Evolutionary conservation across 495 filamentous ascomycete species (phyloP), one percentile per base, ranked within the genome.

Genomic region (Podospora australis): DNA sequence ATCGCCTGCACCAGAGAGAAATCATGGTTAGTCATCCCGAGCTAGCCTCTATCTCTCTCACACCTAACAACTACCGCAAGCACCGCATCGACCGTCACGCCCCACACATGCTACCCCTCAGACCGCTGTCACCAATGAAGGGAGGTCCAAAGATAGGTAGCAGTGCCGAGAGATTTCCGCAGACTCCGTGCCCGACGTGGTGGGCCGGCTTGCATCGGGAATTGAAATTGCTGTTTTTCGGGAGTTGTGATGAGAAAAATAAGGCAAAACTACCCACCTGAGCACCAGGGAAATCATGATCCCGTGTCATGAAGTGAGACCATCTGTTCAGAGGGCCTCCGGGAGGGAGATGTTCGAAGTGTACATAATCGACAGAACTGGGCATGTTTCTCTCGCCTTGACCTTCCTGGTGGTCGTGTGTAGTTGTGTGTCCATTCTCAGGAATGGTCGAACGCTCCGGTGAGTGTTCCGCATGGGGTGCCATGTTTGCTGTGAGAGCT

Each of bases 251-350:
- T 26, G 39, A 32, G 25, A 38, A n/a, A 41, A 34, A 10, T 19
- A 21, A 35, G 41, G 35, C 2, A 17, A 16, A 44, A 38, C 2
- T 8, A 36, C 71, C 24, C 62, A 88, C 88, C 78, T 92, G 86
- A 26, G 92, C 90, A 2, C 88, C 92, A 3, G 92, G 92, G 59
- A 86, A 98, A 59, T 96, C 90, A 83, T 96, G 88, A 17, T 77
- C 87, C 20, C 62, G 57, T 4, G 72, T 75, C 39, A 75, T 43
- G n/a, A 49, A 53, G 4, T 69, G 63, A 8, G 72, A 75, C 71
- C 71, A 75, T 11, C 72, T 66, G 51, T 75, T 75, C 22, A 75
- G 57, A 17, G 65, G 54, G 1, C 67, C 68, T 3, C 70, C 69
- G 2, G 71, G 53, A 0, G 71, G 66, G 2, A 73, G 59, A 21